phyloP scores from a whole-genome alignment of 257 asterid genomes.

The Haberlea rhodopensis region DNA sequence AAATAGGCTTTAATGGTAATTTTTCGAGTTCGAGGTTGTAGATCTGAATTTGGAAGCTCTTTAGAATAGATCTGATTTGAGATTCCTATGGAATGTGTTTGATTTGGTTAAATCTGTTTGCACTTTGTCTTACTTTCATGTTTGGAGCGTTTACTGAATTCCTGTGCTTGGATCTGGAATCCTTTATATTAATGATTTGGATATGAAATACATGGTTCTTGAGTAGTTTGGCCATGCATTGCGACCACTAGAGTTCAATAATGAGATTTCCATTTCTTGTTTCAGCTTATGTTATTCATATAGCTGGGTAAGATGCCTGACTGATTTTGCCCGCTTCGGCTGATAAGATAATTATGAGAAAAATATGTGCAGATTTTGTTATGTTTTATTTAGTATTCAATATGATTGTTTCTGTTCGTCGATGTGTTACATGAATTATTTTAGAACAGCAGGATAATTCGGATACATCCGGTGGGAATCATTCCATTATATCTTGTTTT shows the following conservation, averaged over 20 bases:
- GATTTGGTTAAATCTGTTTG: constrained; percentile 14
- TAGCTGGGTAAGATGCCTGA: no score
- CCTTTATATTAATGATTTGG: constrained; percentile 8
- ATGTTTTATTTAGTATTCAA: no score
- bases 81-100: constrained; percentile 13
- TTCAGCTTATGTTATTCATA: background rate
- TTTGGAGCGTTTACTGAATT: background rate
- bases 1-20: no score
- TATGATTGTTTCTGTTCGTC: background rate
- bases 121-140: constrained; percentile 8
- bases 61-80: constrained; percentile 24
- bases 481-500: no score
- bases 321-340: constrained; percentile 14
- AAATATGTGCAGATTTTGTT: no score
- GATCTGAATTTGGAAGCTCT: constrained; percentile 16
- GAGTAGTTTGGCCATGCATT: background rate
- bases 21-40: background rate
- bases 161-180: constrained; percentile 19
- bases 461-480: no score
- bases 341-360: no score
- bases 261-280: background rate
- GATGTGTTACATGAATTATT: background rate
- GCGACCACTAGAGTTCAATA: background rate
- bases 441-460: no score
- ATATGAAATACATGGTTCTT: constrained; percentile 15